Evolutionary conservation across 345 rosid species (phyloP), one percentile per base, ranked within the genome.

Genomic region (Populus deltoides): DNA sequence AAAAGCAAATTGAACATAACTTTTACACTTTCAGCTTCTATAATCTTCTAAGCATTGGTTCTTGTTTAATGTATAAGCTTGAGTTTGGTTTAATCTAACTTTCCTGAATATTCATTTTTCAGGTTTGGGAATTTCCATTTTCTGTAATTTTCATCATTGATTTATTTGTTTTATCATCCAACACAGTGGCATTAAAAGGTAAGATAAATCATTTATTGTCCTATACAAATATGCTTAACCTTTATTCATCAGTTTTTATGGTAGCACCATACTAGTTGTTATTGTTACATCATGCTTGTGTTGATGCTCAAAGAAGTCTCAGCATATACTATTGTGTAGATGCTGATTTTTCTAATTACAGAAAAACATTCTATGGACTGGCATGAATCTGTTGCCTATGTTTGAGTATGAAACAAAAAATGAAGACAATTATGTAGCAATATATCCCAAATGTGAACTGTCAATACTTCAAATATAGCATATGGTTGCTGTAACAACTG

Each of bases 101-200:
- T 33, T 29, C 16, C 63, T 57, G 24, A 25, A 67, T 31, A 69
- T 80, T 45, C 76, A 45, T 75, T 74, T 71, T 75, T 41, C 92
- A 92, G 98, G 90, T 94, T 45, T 92, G 97, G 98, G 90, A 90
- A 76, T 90, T 94, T 72, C 96, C 97, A 4, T 75, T 91, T 41
- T 92, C 93, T 8, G 94, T 90, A 80, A 83, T 89, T 73, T 86
- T 85, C 83, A 88, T 90, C 41, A 83, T 91, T 69, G 97, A 94
- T 82, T 81, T 90, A 75, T 89, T 94, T 41, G 91, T 93, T 53
- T 77, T 93, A 70, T 90, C 97, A 78, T 94, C 93, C 72, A 94
- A 90, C 66, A 76, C 75, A 12, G 92, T 90, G 47, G 94, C 97
- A 63, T 74, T 93, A 80, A 89, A 86, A 94, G 98, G 97, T 92